Base-by-base conservation (phyloP, 2,329 filamentous ascomycete genomes). In the Xylariaceae sp. region DNA sequence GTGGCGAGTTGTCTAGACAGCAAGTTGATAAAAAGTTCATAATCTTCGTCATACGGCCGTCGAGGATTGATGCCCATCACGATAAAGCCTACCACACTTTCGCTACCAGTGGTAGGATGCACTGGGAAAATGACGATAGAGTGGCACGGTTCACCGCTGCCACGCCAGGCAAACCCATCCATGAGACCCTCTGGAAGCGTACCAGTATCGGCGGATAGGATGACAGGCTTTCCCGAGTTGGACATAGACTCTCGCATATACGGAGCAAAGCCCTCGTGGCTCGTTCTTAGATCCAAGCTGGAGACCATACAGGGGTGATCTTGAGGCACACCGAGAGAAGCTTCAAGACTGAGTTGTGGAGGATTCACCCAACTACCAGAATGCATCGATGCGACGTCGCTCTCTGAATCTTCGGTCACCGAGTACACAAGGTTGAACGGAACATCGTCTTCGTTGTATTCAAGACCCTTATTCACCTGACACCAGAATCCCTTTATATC, bases 361-460 rank as follows among this genome's bases (percentile, higher is more conserved):
- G 78, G 74, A 26, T 79, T 76, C 6, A 78, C 57, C 18, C 80
- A 59, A 48, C 78, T 85, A 30, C 78, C 82, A 0, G 85, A 87
- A 53, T 87, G 78, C 45, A 87, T 74, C 1, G 85, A 88, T 4
- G 82, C 83, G 4, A 76, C 73, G 43, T 90, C 86, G 57, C 81
- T 87, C 48, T 88, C 85, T 8, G 60, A 65, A 15, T 89, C 84
- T 37, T 89, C 85, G 19, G 54, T 74, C 3, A 88, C 80, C 1
- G 85, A 89, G 61, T 93, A 93, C 1, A 91, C 73, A 45, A 91
- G 67, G 16, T 81, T 81, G 56, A 91, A 88, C 0, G 87, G 87
- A 4, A 86, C 78, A 59, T 93, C 87, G 43, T 76, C 73, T 51
- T 87, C 81, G 57, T 90, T 90, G 54, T 79, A 82, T 47, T 85